phyloP scores from a whole-genome alignment of 495 filamentous ascomycete species.

The Neurospora africana region DNA sequence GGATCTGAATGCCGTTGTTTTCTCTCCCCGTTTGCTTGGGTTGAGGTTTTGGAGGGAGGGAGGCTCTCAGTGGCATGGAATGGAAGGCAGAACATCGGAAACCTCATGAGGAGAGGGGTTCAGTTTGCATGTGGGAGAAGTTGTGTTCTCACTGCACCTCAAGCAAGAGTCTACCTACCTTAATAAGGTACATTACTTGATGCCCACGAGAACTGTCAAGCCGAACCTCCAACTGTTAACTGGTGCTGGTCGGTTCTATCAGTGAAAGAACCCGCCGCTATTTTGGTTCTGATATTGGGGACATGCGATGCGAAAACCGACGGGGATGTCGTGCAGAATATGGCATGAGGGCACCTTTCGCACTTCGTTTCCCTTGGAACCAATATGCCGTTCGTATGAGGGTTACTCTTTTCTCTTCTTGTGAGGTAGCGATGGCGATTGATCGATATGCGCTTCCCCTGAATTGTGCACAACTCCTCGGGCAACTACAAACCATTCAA shows the following conservation, averaged over 20 bases:
- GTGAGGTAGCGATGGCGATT: neutral
- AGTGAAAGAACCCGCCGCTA: neutral
- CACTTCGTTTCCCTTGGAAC: neutral
- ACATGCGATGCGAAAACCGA: neutral
- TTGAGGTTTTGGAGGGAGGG: neutral
- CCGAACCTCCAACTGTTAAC: neutral
- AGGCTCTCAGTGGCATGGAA: neutral
- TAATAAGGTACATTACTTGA: neutral
- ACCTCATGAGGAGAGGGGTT: neutral
- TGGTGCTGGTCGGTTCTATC: neutral
- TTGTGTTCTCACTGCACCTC: neutral
- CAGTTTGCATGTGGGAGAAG: neutral
- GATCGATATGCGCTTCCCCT: neutral
- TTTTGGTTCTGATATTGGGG: neutral
- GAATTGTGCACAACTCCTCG: neutral
- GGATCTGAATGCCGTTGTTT: neutral
- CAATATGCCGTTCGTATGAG: neutral
- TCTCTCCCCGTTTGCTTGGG: neutral
- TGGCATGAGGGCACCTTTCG: neutral
- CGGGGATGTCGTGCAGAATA: neutral
- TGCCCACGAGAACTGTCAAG: neutral
- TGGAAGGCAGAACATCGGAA: neutral
- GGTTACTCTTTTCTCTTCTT: neutral
- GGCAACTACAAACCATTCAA: neutral
- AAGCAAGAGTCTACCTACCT: neutral